A percentile compares a stretch with the other conserved stretches of the same genome.
Conservation (phyloP, 768 basidiomycete species). For the Saitozyma sp. region DNA sequence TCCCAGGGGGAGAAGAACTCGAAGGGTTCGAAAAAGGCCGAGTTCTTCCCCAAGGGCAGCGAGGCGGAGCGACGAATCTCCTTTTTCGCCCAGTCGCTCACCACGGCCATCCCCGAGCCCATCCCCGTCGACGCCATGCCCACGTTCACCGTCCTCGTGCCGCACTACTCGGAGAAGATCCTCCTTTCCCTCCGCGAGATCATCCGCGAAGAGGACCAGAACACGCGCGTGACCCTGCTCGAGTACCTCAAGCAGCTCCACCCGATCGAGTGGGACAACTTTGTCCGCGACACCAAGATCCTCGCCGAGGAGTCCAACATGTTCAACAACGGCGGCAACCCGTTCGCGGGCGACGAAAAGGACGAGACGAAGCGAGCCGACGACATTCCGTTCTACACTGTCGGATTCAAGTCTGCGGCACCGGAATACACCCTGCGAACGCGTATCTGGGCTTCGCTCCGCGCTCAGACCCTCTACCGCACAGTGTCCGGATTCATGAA, state of each 20-base stretch:
- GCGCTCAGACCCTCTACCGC: conserved; percentile 96
- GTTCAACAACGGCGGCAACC: conserved; percentile 66
- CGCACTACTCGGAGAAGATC: conserved; percentile 99
- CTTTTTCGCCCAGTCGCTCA: conserved; percentile 97
- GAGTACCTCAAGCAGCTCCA: conserved; percentile 99
- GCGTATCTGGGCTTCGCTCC: conserved; percentile 97
- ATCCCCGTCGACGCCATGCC: conserved; percentile 99
- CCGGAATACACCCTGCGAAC: conserved; percentile 98
- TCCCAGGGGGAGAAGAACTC: conserved; percentile 81
- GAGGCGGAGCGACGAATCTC: conserved; percentile 97
- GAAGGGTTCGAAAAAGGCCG: conserved; percentile 60
- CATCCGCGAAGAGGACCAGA: conserved; percentile 96
- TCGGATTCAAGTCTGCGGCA: conserved; percentile 98
- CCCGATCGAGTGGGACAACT: conserved; percentile 98
- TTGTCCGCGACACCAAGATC: conserved; percentile 99
- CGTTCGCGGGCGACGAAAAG: conserved; percentile 75
- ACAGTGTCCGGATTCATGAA: conserved; percentile 99
- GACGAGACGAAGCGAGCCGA: conserved; percentile 68
- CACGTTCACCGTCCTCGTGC: conserved; percentile 96
- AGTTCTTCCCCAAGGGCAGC: conserved; percentile 91
- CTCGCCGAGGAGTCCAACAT: conserved; percentile 90
- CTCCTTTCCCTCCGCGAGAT: conserved; percentile 94
- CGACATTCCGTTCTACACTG: conserved; percentile 95
- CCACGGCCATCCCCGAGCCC: conserved; percentile 89
- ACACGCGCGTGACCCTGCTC: conserved; percentile 91